Base-by-base conservation (phyloP, 768 basidiomycete species). In the Leucosporidium scottii region DNA sequence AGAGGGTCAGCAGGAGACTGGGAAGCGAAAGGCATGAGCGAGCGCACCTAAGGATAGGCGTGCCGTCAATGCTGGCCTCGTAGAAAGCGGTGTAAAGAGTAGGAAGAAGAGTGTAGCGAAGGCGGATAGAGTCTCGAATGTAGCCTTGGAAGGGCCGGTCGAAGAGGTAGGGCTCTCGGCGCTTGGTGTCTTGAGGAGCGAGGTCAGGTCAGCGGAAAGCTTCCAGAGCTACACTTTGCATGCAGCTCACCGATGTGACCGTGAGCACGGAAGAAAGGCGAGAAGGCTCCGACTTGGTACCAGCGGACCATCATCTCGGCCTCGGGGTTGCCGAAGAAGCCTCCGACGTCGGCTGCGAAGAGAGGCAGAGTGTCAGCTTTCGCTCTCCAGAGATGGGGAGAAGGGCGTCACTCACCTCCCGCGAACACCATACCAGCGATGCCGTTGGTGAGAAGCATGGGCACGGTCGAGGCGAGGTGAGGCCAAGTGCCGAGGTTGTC, bases 1-100 rank as follows among this genome's bases (percentile, higher is more conserved):
- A 31, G 20, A 17, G 51, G 54, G 12, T 54, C 15, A 28, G 27
- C 44, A 21, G 49, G 13, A 49, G 47, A 10, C 25, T 9, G 23
- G 23, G 47, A 30, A 31, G 59, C n/a, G 8, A 36, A 12, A 57
- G 12, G 61, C 30, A 34, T 15, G 8, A 12, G 21, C 20, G 36
- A n/a, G 20, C 61, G 20, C 15, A 72, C 61, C 66, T 53, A 8
- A 94, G 78, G 61, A 97, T 84, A 3, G 94, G 93, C 30, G 87
- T 75, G 1, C 94, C 94, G 9, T 83, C 86, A 17, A 87, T 82
- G 69, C 86, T 88, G 10, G 91, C 86, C 77, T 97, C 90, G 53
- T 86, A 83, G 85, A 98, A 97, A 3, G 90, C 90, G n/a, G 90
- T 97, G 78, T 99, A 99, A 93, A 94, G 97, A 21, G 93, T 82